Evolutionary conservation across 1,139 yeast species (phyloP).

Genomic region (Taiozyma sp.): DNA sequence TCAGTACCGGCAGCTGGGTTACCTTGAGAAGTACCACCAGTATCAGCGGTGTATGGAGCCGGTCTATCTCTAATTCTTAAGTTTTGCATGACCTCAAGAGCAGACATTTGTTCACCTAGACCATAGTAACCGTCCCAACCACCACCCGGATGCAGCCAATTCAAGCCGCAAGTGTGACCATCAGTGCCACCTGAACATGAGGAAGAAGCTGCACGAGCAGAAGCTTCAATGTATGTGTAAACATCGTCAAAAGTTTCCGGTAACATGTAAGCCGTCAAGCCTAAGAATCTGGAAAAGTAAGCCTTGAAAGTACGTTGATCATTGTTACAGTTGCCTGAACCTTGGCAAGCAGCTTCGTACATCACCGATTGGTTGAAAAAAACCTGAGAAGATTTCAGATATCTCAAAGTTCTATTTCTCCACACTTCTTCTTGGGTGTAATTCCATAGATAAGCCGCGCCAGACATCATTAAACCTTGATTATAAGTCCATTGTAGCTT

Average conservation of each 20-base stretch:
- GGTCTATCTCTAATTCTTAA: constrained; percentile 49
- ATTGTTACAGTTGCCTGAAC: constrained; percentile 58
- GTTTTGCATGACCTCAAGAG: constrained; percentile 73
- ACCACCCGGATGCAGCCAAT: constrained; percentile 51
- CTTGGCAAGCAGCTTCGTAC: constrained; percentile 84
- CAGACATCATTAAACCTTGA: constrained; percentile 75
- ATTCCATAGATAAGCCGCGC: constrained; percentile 80
- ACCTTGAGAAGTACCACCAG: constrained; percentile 62
- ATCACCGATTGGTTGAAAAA: constrained; percentile 60
- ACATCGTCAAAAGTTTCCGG: constrained; percentile 58
- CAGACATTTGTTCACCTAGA: constrained; percentile 92
- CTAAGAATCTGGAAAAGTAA: constrained; percentile 70
- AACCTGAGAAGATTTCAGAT: constrained; percentile 49
- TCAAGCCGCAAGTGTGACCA: constrained; percentile 84
- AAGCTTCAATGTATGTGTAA: constrained; percentile 45
- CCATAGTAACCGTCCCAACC: constrained; percentile 85
- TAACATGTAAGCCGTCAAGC: constrained; percentile 66
- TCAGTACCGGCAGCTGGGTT: constrained; percentile 56
- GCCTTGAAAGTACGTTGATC: constrained; percentile 93
- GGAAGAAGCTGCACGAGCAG: constrained; percentile 77
- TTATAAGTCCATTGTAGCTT: constrained; percentile 83
- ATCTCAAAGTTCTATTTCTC: constrained; percentile 54
- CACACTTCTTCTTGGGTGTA: constrained; percentile 64
- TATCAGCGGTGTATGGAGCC: constrained; percentile 51
- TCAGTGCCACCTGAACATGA: constrained; percentile 86